phyloP scores from a whole-genome alignment of 352 stramenopile species.

The Phytophthora citricola region DNA sequence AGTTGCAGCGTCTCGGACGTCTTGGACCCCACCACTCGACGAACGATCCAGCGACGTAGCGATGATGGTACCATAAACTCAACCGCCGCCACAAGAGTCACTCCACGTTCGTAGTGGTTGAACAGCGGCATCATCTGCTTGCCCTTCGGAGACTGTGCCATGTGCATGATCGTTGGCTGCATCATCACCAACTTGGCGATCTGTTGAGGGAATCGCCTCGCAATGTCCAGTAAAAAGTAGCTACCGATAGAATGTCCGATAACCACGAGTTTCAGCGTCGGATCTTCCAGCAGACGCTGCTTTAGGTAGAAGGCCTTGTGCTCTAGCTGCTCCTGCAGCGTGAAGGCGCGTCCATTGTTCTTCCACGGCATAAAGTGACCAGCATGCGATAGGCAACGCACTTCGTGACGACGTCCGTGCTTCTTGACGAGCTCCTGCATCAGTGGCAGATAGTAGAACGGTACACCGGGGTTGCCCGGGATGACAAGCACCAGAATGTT shows the following conservation, averaged over 20 bases:
- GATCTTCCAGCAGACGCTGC: constrained; percentile 51
- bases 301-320: constrained; percentile 63
- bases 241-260: constrained; percentile 76
- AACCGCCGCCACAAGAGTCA: constrained; percentile 46
- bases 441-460: constrained; percentile 72
- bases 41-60: constrained; percentile 58
- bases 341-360: constrained; percentile 57
- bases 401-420: constrained; percentile 48
- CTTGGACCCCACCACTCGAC: constrained; percentile 41
- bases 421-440: constrained; percentile 59
- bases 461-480: constrained; percentile 70
- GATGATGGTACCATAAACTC: constrained; percentile 50
- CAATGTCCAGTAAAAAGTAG: constrained; percentile 63
- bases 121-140: constrained; percentile 61
- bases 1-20: constrained; percentile 55
- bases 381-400: constrained; percentile 65
- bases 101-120: constrained; percentile 35
- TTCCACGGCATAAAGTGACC: constrained; percentile 76
- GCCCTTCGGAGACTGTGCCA: constrained; percentile 55
- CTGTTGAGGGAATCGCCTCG: constrained; percentile 55
- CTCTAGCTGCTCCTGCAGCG: constrained; percentile 63
- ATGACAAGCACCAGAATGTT: constrained; percentile 68
- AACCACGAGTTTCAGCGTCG: constrained; percentile 53
- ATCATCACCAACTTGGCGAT: constrained; percentile 72
- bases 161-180: constrained; percentile 76